Evolutionary conservation across 2,329 filamentous ascomycete species (phyloP), one percentile per base, ranked within the genome.

Genomic region (Epichloe amarillans): DNA sequence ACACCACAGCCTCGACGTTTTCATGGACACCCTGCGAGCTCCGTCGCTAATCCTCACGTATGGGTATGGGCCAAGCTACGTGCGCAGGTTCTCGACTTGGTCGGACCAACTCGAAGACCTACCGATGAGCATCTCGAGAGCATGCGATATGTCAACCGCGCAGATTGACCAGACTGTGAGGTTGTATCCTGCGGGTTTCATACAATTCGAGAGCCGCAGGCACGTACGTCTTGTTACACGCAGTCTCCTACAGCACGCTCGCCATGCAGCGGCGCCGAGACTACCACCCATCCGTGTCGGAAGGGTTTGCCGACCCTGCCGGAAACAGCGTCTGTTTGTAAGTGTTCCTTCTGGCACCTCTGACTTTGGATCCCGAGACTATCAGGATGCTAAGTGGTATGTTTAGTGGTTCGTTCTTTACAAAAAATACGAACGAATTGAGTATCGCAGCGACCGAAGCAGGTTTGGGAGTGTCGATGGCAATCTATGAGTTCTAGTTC

Each of bases 21-120:
- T 85, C 83, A 0, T 96, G 88, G 84, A 74, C 79, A 37, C 74
- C 95, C 51, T 93, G 91, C 66, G 88, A 95, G 66, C 74, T 96
- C 1, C 79, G 83, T 37, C 79, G 81, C 15, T 76, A 86, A 23
- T 57, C 88, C 88, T 0, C 69, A 79, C 3, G 74, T 82, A 3
- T 79, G 88, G n/a, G 74, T 82, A 3, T 79, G 88, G n/a, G 63
- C 70, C 43, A 86, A 81, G 63, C 74, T 96, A 43, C 81, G 89
- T 17, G 66, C 71, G 15, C 86, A 95, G 64, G 88, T 95, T 58
- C 65, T 82, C 15, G 64, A 75, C 1, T 72, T 72, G 0, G 77
- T 95, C 3, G 89, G 89, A 0, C 65, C 76, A 3, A 69, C 78
- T 7, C 67, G 74, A 12, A 68, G 72, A 7, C 83, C 83, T 0